Base-by-base conservation (phyloP, 345 rosid species). In the Corchorus capsularis region DNA sequence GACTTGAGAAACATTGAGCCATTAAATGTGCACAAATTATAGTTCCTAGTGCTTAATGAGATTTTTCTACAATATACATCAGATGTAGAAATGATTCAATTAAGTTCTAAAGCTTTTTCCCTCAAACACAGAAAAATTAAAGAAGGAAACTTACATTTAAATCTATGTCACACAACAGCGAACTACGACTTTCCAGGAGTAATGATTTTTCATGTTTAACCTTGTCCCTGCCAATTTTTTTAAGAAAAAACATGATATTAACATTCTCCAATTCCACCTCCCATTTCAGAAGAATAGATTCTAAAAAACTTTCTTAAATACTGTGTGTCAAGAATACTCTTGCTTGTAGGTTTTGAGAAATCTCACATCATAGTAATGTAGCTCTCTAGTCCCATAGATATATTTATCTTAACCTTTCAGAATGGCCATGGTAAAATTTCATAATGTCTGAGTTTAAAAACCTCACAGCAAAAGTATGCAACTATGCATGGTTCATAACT, bases 111-210 rank as follows among this genome's bases (percentile, higher is more conserved):
- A 10, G 22, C 9, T 0, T 43, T 16, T 15, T 8, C 2, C 66
- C 50, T 3, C 12, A 15, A 5, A 17, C 32, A 73, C 32, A 12
- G 34, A 17, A n/a, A 8, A 66, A 55, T 2, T 19, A 43, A 56
- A 65, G 39, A 79, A 35, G 47, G 39, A 49, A 59, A 80, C 89
- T 87, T 82, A 96, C 99, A 84, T 84, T 88, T 76, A 96, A 86
- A 76, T 93, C 91, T 47, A 90, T 82, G 70, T 82, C 82, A 83
- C 94, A 86, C 14, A 96, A 86, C 34, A 91, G 96, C 67, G 99
- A 89, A 75, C 72, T 83, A 71, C 73, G 88, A 76, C 81, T 86
- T 71, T 88, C 91, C 54, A 89, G 85, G 76, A 90, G 54, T 76
- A 86, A 91, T 61, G 73, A 72, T 77, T 85, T 91, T 77, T 91